Evolutionary conservation across 345 rosid genomes (phyloP).

Genomic region (Arabidopsis arenosa): DNA sequence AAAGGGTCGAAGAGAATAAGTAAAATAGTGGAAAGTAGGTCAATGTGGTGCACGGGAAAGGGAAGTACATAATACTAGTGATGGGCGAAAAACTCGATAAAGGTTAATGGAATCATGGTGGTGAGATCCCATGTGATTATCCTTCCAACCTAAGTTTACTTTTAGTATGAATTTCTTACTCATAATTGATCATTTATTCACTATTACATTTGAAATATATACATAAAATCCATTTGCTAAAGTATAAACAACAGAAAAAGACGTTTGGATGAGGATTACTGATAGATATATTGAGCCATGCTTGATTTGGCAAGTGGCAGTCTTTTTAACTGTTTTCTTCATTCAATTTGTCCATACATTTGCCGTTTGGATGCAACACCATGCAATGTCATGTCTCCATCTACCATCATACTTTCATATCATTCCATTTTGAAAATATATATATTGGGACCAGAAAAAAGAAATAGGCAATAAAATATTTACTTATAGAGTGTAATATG

Average conservation of each 20-base stretch:
- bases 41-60: slow-evolving; percentile 32
- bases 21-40: slow-evolving; percentile 35
- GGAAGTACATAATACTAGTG: slow-evolving; percentile 3
- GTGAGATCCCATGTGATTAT: slow-evolving; percentile 42
- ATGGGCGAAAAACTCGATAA: slow-evolving; percentile 39
- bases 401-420: slow-evolving; percentile 38
- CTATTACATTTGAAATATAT: neutral
- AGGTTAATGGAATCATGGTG: slow-evolving; percentile 33
- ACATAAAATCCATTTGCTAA: neutral
- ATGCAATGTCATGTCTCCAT: slow-evolving; percentile 36
- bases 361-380: slow-evolving; percentile 40
- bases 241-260: neutral
- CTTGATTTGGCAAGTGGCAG: slow-evolving; percentile 35
- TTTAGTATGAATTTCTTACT: neutral
- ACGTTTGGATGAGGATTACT: neutral
- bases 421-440: neutral
- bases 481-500: neutral
- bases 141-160: slow-evolving; percentile 33
- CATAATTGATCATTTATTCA: neutral
- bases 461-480: neutral
- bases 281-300: slow-evolving; percentile 15
- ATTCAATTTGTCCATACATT: slow-evolving; percentile 33
- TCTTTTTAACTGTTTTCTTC: slow-evolving; percentile 10
- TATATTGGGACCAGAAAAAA: slow-evolving; percentile 26
- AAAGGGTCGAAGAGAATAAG: neutral